Percentiles rank a stretch among this genome's conserved stretches.
Conservation (phyloP, 768 basidiomycete species). For the Trametes gibbosa region DNA sequence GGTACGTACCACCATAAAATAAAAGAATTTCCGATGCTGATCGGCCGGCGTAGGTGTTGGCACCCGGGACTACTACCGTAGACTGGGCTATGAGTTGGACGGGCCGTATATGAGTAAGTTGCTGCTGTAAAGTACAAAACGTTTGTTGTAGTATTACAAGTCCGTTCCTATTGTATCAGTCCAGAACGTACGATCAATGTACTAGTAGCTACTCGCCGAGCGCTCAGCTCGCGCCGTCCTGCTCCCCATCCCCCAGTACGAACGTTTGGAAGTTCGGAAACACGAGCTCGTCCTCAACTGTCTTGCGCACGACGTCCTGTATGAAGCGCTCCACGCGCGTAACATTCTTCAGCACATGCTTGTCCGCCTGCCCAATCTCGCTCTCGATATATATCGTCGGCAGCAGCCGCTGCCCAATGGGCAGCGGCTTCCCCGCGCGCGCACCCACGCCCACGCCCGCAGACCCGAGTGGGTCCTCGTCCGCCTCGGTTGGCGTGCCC, state of each 20-base stretch:
- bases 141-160: constrained; percentile 11
- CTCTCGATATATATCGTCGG: constrained; percentile 91
- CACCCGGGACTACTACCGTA: constrained; percentile 94
- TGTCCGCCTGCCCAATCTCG: constrained; percentile 94
- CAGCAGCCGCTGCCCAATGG: constrained; percentile 79
- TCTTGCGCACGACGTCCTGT: constrained; percentile 92
- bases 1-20: constrained; percentile 44
- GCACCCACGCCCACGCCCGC: constrained; percentile 36
- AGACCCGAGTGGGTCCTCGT: constrained; percentile 47
- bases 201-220: not conserved
- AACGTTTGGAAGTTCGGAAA: constrained; percentile 10
- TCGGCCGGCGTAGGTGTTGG: constrained; percentile 68
- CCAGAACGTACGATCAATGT: not conserved
- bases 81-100: constrained; percentile 90
- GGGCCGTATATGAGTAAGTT: constrained; percentile 98
- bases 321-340: constrained; percentile 94
- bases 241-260: not conserved
- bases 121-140: constrained; percentile 32
- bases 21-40: not conserved
- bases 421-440: constrained; percentile 62
- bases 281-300: constrained; percentile 78
- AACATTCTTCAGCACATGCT: constrained; percentile 94
- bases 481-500: constrained; percentile 58
- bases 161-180: constrained; percentile 14
- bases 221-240: not conserved